Evolutionary conservation across 2,329 filamentous ascomycete species (phyloP), one percentile per base, ranked within the genome.

Genomic region (Monilinia polystroma): DNA sequence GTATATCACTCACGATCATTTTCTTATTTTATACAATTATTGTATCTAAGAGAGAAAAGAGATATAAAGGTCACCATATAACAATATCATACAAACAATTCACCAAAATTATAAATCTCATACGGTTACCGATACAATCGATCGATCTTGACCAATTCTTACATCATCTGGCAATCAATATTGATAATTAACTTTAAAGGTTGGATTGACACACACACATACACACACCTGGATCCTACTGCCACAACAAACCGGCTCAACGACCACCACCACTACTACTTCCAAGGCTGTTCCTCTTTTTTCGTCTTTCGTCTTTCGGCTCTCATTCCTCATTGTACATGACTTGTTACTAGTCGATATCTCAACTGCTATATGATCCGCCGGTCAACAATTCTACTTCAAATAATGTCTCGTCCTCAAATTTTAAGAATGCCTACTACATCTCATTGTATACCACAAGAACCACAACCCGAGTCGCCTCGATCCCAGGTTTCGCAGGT

Each of bases 401-500:
- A 63, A 47, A 63, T 58, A n/a, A 73, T 75, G 72, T 75, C 71
- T 16, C 73, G 73, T 47, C 73, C 75, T 20, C 59, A 66, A 32
- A 58, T 68, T 7, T 66, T 72, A 55, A 70, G 73, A 35, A 73
- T 71, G 8, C n/a, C 67, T 16, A 75, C 73, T 10, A 76, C 75
- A 16, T 72, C 72, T 11, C 75, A 76, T 58, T 76, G 74, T 71
- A 74, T 74, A 20, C 74, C 72, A 57, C 70, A 70, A 66, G 73
- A 75, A 52, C 72, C 65, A 62, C 23, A 59, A 54, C 55, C n/a
- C 41, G 66, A 53, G 41, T 56, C 70, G 41, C 69, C 66, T 32
- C 68, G 58, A 23, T 72, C 73, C n/a, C 70, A 80, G 2, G 80
- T 82, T 53, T 87, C 85, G 16, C 78, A 82, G 58, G 85, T 84